Conservation (phyloP, 495 filamentous ascomycete species). For the Podospora conica region DNA sequence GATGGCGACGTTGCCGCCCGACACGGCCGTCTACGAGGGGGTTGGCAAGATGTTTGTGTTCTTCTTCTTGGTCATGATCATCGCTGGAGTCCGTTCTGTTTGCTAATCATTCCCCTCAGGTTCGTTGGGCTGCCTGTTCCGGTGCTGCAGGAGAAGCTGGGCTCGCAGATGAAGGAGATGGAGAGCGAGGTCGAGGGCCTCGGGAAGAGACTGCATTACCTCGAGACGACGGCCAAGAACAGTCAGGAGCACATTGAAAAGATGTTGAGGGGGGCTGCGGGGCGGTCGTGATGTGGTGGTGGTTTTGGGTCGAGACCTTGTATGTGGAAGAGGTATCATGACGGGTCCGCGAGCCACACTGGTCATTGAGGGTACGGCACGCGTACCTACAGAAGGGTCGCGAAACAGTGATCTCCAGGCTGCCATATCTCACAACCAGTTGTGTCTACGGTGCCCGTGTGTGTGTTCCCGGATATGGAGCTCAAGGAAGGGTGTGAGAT, state of each 20-base stretch:
- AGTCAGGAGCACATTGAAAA: slow-evolving; percentile 83
- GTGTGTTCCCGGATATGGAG: neutral
- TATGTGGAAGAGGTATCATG: neutral
- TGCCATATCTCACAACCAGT: neutral
- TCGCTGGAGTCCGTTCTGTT: neutral
- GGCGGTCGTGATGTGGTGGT: neutral
- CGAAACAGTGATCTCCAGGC: neutral
- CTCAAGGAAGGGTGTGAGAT: neutral
- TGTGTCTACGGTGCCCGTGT: neutral
- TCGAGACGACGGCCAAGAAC: slow-evolving; percentile 93
- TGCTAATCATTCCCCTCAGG: slow-evolving; percentile 45
- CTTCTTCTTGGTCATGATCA: neutral
- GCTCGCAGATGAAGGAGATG: slow-evolving; percentile 65
- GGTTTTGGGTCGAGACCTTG: no score
- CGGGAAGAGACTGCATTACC: slow-evolving; percentile 86
- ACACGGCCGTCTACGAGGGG: slow-evolving; percentile 85
- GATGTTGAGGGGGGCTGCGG: slow-evolving; percentile 46
- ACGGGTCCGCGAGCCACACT: no score
- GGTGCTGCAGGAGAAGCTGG: slow-evolving; percentile 68
- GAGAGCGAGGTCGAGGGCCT: slow-evolving; percentile 70
- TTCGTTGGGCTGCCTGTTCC: slow-evolving; percentile 73
- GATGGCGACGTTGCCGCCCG: slow-evolving; percentile 65
- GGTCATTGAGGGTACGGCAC: neutral
- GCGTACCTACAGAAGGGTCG: neutral
- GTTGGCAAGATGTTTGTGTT: slow-evolving; percentile 86